Percentiles rank a stretch among this genome's conserved stretches.
Conservation (phyloP, 352 stramenopile genomes). For the Globisporangium lucens region DNA sequence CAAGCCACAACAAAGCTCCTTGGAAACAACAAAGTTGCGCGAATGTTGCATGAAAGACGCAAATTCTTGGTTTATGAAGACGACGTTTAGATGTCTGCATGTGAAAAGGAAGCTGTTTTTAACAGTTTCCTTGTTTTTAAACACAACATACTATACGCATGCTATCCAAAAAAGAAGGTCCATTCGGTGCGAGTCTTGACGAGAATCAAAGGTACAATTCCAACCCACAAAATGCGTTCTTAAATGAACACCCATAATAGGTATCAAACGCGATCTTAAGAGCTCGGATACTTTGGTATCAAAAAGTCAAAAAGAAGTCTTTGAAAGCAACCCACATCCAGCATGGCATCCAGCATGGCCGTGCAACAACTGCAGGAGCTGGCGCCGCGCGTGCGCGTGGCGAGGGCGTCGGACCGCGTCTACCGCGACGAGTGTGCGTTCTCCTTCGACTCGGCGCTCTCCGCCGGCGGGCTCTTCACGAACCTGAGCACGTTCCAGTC, state of each 20-base stretch:
- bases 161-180: too few relatives aligned
- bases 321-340: background rate
- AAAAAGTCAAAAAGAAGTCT: background rate
- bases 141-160: too few relatives aligned
- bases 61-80: too few relatives aligned
- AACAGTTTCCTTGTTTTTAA: too few relatives aligned
- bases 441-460: slow-evolving; percentile 92
- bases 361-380: slow-evolving; percentile 22
- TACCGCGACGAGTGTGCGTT: slow-evolving; percentile 98
- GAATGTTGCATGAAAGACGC: too few relatives aligned
- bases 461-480: slow-evolving; percentile 74
- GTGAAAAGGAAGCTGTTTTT: too few relatives aligned
- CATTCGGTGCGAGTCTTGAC: background rate
- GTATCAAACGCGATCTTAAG: background rate
- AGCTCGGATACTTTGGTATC: background rate
- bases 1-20: too few relatives aligned
- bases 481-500: slow-evolving; percentile 94
- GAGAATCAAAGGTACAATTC: background rate
- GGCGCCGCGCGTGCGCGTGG: slow-evolving; percentile 40
- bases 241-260: background rate
- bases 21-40: too few relatives aligned
- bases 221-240: too few relatives aligned
- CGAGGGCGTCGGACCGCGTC: slow-evolving; percentile 71
- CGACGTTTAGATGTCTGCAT: too few relatives aligned
- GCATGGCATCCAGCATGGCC: background rate